Conservation (phyloP, 371 early-diverging fungal genomes). For the Actinomucor elegans region DNA sequence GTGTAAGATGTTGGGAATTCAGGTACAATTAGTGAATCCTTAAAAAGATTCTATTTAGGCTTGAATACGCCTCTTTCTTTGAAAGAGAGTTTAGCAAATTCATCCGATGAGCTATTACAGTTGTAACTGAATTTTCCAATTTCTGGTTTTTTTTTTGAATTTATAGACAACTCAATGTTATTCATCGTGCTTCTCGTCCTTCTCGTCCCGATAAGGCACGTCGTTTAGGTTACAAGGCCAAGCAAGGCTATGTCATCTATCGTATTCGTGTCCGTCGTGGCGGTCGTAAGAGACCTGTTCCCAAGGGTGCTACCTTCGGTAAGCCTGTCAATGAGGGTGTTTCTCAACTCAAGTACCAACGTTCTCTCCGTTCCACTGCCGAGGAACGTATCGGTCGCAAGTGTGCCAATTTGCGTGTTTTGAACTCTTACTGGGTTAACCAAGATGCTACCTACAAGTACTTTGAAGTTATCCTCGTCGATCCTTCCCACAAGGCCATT, state of each 20-base stretch:
- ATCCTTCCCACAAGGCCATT: constrained; percentile 96
- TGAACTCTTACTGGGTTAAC: constrained; percentile 99
- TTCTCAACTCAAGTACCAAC: constrained; percentile 95
- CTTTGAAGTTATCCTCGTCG: constrained; percentile 98
- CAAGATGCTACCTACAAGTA: constrained; percentile 98
- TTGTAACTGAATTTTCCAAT: background rate
- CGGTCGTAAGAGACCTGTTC: constrained; percentile 93
- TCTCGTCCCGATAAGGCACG: constrained; percentile 99
- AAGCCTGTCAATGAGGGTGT: constrained; percentile 98
- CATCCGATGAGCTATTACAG: constrained; percentile 15
- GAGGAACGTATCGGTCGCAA: constrained; percentile 98
- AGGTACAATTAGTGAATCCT: constrained; percentile 22
- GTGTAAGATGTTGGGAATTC: constrained; percentile 92
- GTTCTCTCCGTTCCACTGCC: constrained; percentile 90
- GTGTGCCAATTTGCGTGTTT: constrained; percentile 93
- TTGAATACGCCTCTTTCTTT: constrained; percentile 17
- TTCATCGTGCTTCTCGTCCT: constrained; percentile 98
- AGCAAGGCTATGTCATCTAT: constrained; percentile 98
- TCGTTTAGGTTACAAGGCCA: constrained; percentile 99
- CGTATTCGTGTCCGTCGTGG: constrained; percentile 98
- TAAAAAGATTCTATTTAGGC: constrained; percentile 16
- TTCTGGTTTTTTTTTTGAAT: constrained; percentile 12
- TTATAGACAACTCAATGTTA: constrained; percentile 89
- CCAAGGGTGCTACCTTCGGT: constrained; percentile 98
- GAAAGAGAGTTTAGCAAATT: constrained; percentile 18